A percentile compares a stretch with the other conserved stretches of the same genome.
Evolutionary conservation across 768 basidiomycete species (phyloP).

Genomic region (Wakefieldia striispora): DNA sequence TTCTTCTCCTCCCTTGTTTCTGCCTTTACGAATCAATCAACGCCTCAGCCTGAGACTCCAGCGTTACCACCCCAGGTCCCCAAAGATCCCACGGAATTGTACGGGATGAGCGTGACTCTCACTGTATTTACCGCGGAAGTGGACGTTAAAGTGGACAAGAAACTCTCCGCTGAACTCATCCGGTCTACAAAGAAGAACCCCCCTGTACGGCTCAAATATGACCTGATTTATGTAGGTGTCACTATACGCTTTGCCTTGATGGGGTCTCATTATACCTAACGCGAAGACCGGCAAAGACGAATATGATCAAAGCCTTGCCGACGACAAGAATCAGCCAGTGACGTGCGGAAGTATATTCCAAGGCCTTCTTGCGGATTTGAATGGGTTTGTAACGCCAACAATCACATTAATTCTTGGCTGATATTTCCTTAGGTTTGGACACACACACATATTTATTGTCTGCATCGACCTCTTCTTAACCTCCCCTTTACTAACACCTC

Average conservation of each 20-base stretch:
- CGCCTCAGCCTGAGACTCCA: constrained; percentile 11
- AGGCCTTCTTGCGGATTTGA: constrained; percentile 82
- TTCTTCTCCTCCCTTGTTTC: constrained; percentile 46
- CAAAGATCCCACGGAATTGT: constrained; percentile 25
- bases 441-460: constrained; percentile 84
- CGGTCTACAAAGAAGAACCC: constrained; percentile 96
- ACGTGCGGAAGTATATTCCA: constrained; percentile 81
- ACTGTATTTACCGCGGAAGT: constrained; percentile 41
- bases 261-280: constrained; percentile 15
- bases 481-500: constrained; percentile 2
- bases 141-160: constrained; percentile 61
- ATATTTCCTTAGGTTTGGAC: constrained; percentile 53
- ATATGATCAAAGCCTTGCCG: constrained; percentile 68
- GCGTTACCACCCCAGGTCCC: constrained; percentile 9
- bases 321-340: constrained; percentile 57
- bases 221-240: constrained; percentile 67
- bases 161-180: constrained; percentile 69
- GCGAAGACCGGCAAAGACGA: constrained; percentile 77
- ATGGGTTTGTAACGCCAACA: constrained; percentile 51
- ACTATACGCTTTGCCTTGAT: background rate
- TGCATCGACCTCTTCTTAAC: constrained; percentile 18
- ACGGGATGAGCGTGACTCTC: constrained; percentile 28
- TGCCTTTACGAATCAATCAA: constrained; percentile 19
- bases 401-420: constrained; percentile 4
- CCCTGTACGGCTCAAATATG: constrained; percentile 68